These are phyloP conservation scores for Basidiobolus meristosporus DNA, from an alignment of 371 early-diverging fungal species.

Conservation along the genomic window DNA sequence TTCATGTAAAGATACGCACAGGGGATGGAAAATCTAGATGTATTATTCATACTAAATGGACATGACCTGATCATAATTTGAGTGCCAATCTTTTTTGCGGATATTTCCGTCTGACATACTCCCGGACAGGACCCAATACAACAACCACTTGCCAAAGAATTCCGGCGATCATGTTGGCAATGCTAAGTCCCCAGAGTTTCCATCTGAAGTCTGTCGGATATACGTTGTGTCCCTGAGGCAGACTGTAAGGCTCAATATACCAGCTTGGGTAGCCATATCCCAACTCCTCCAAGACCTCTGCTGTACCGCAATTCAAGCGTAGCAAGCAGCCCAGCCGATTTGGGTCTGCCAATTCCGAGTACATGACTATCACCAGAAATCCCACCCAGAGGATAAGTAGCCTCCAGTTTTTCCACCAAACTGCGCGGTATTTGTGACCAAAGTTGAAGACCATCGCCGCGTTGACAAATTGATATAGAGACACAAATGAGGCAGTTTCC, in stretches of 20 bases:
- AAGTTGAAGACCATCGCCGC: constrained; percentile 43
- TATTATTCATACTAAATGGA: too few species aligned
- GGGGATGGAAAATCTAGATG: too few species aligned
- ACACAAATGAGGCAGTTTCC: constrained; percentile 22
- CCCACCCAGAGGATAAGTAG: constrained; percentile 25
- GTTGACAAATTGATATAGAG: constrained; percentile 36
- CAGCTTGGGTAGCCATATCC: constrained; percentile 19
- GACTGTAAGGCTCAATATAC: constrained; percentile 31
- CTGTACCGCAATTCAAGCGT: constrained; percentile 49
- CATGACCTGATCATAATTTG: too few species aligned
- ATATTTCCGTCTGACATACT: too few species aligned
- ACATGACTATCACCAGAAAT: constrained; percentile 26
- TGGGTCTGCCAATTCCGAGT: constrained; percentile 36
- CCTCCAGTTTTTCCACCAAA: constrained; percentile 30
- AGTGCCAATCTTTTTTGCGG: too few species aligned
- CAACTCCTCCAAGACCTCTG: constrained; percentile 13
- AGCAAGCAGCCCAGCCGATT: constrained; percentile 43
- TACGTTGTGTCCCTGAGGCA: constrained; percentile 42
- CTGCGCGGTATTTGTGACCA: constrained; percentile 34
- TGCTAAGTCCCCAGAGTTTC: constrained; percentile 8
- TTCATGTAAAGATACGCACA: too few species aligned
- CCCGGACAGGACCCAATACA: background rate
- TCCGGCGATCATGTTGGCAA: background rate
- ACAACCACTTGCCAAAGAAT: background rate
- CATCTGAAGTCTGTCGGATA: constrained; percentile 34